Evolutionary conservation across 768 basidiomycete genomes (phyloP).

Genomic region (Leucogyrophana mollusca): DNA sequence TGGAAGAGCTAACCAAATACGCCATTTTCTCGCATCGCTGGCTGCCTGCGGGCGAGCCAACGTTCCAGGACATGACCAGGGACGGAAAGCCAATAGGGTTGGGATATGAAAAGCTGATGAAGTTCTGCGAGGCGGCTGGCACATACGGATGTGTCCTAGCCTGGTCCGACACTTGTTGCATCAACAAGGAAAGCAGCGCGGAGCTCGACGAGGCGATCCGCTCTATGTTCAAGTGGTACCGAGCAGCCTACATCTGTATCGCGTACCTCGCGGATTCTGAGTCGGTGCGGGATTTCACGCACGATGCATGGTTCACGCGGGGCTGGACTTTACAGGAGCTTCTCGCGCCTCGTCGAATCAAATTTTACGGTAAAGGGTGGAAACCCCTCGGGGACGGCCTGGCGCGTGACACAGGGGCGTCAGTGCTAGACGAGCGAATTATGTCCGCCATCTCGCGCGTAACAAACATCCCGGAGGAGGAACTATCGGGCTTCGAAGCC

Average conservation of each 20-base stretch:
- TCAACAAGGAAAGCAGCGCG: slow-evolving; percentile 21
- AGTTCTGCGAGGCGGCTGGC: slow-evolving; percentile 11
- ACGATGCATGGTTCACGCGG: slow-evolving; percentile 18
- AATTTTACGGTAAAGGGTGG: slow-evolving; percentile 15
- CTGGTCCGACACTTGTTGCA: slow-evolving; percentile 23
- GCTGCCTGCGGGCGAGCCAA: slow-evolving; percentile 10
- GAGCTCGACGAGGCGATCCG: slow-evolving; percentile 23
- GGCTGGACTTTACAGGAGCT: slow-evolving; percentile 12
- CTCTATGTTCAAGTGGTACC: slow-evolving; percentile 28
- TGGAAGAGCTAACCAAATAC: slow-evolving; percentile 5
- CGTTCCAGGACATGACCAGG: slow-evolving; percentile 6
- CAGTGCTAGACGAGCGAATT: neutral
- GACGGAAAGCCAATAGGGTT: neutral
- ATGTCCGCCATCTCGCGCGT: neutral
- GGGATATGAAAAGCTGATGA: slow-evolving; percentile 9
- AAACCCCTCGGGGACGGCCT: neutral
- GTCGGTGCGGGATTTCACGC: neutral
- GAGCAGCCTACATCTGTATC: slow-evolving; percentile 14
- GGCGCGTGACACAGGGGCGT: slow-evolving; percentile 4
- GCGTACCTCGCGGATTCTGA: slow-evolving; percentile 15
- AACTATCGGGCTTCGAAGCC: slow-evolving; percentile 2
- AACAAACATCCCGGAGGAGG: slow-evolving; percentile 5
- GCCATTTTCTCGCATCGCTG: slow-evolving; percentile 17
- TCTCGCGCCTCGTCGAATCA: slow-evolving; percentile 15
- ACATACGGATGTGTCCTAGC: slow-evolving; percentile 8